Percentiles rank a stretch among this genome's conserved stretches.
These are phyloP conservation scores for Lactarius sp. DNA, from an alignment of 768 basidiomycete genomes.

Conservation along the genomic window DNA sequence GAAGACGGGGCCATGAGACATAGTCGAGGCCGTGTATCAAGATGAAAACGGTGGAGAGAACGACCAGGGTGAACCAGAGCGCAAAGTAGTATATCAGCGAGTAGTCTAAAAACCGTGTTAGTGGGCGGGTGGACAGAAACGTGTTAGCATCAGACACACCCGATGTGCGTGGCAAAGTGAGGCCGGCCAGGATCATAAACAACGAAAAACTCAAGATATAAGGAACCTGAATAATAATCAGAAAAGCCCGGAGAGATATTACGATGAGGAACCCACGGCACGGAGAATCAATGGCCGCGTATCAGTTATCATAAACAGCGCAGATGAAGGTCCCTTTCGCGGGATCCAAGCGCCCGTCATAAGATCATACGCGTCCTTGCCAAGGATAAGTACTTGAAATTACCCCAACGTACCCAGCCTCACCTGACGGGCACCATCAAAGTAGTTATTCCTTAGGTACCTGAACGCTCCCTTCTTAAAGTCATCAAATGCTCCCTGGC, in stretches of 20 bases:
- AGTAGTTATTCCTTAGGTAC: conserved; percentile 94
- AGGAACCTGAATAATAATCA: conserved; percentile 57
- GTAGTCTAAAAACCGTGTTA: conserved; percentile 50
- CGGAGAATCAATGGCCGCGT: conserved; percentile 76
- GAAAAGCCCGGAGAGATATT: not conserved
- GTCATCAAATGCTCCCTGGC: conserved; percentile 75
- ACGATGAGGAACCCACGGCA: conserved; percentile 52
- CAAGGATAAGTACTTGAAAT: conserved; percentile 9
- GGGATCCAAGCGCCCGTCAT: conserved; percentile 90
- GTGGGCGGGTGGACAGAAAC: conserved; percentile 3
- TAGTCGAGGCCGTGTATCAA: conserved; percentile 86
- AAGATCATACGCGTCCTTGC: conserved; percentile 88
- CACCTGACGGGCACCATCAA: conserved; percentile 90
- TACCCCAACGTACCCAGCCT: not conserved
- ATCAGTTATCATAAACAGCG: conserved; percentile 71
- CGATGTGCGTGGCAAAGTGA: conserved; percentile 82
- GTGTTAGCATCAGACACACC: conserved; percentile 45
- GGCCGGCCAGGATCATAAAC: conserved; percentile 83
- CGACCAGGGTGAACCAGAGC: conserved; percentile 68
- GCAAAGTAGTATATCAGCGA: conserved; percentile 81
- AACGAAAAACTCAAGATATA: conserved; percentile 73
- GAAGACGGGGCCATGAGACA: conserved; percentile 89
- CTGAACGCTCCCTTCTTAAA: conserved; percentile 78
- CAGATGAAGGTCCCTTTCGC: conserved; percentile 63
- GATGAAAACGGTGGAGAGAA: conserved; percentile 65